Base-by-base conservation (phyloP, 2,329 filamentous ascomycete genomes). In the Talaromyces funiculosus region DNA sequence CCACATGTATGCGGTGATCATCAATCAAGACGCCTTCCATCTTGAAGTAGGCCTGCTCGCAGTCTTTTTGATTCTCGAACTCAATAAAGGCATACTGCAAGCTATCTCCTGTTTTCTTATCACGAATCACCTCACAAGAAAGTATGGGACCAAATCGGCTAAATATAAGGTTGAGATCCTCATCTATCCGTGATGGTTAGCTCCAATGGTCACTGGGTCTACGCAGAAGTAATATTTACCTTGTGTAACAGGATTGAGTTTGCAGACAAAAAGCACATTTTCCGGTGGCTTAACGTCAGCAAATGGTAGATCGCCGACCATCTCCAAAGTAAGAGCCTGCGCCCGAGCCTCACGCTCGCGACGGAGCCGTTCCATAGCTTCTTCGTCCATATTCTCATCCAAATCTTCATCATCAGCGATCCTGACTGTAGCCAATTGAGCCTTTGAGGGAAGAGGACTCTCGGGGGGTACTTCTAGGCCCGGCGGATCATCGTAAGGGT, bases 21-120 rank as follows among this genome's bases (percentile, higher is more conserved):
- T 99, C 94, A 65, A 99, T 97, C 59, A 99, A 79, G 1, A 97
- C 93, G 2, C 89, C 91, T 73, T 99, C 92, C 94, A 99, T 99
- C 78, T 99, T 99, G 79, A 95, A 94, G 71, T 97, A 99, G 2
- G 94, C 94, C 57, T 90, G 86, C 76, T 99, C 94, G 73, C 94
- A 97, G 57, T 93, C 90, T 66, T 88, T 85, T 76, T 97, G 94
- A 59, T 95, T 89, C 61, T 93, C 90, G 69, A 93, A 99, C 73
- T 99, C 94, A 69, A 99, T 95, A 67, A 99, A 99, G 1, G 94
- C 92, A 72, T 99, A 99, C 73, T 99, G 94, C 53, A 99, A 78
- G 70, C 91, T 96, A 76, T 99, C 94, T 3, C 92, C 92, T 0
- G 93, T 97, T 69, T 91, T 91, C 71, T 90, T 90, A 73, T 99